A percentile compares a stretch with the other conserved stretches of the same genome.
These are phyloP conservation scores for Penicillium vulpinum DNA, from an alignment of 2,329 filamentous ascomycete species.

Conservation along the genomic window DNA sequence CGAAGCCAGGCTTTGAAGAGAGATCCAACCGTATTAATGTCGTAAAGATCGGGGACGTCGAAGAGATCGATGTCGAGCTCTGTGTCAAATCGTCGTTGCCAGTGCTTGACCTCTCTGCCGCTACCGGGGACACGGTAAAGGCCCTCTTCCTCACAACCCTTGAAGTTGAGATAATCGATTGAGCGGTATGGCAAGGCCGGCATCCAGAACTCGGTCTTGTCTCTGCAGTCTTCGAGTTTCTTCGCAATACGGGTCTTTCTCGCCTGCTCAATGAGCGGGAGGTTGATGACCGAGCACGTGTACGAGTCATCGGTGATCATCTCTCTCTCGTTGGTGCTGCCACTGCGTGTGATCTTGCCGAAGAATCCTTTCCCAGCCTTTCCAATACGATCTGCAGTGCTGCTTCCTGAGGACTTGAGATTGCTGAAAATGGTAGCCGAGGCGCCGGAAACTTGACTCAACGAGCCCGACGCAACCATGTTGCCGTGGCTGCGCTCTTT, in stretches of 20 bases:
- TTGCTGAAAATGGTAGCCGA: conserved; percentile 69
- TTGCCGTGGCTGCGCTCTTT: conserved; percentile 37
- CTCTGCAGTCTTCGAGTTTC: conserved; percentile 78
- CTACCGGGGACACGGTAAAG: conserved; percentile 91
- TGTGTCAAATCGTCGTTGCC: conserved; percentile 87
- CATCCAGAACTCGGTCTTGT: conserved; percentile 99
- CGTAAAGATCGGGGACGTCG: conserved; percentile 81
- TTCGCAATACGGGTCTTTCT: conserved; percentile 90
- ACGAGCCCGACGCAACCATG: conserved; percentile 46
- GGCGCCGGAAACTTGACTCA: conserved; percentile 54
- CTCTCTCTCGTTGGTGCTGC: conserved; percentile 67
- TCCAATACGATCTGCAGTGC: conserved; percentile 67
- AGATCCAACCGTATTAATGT: conserved; percentile 94
- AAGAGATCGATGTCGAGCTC: conserved; percentile 90
- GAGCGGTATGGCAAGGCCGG: conserved; percentile 91
- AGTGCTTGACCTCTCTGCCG: conserved; percentile 86
- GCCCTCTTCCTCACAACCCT: conserved; percentile 89
- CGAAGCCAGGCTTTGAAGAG: conserved; percentile 96
- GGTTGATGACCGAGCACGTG: conserved; percentile 78
- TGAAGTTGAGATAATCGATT: conserved; percentile 95
- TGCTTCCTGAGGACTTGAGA: conserved; percentile 69
- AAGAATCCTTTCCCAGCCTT: conserved; percentile 82
- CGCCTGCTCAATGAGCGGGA: conserved; percentile 83
- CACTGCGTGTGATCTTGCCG: conserved; percentile 71
- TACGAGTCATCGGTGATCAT: conserved; percentile 79